A percentile compares a stretch with the other conserved stretches of the same genome.
phyloP scores from a whole-genome alignment of 441 rosid species.

The Hypseocharis bilobata region DNA sequence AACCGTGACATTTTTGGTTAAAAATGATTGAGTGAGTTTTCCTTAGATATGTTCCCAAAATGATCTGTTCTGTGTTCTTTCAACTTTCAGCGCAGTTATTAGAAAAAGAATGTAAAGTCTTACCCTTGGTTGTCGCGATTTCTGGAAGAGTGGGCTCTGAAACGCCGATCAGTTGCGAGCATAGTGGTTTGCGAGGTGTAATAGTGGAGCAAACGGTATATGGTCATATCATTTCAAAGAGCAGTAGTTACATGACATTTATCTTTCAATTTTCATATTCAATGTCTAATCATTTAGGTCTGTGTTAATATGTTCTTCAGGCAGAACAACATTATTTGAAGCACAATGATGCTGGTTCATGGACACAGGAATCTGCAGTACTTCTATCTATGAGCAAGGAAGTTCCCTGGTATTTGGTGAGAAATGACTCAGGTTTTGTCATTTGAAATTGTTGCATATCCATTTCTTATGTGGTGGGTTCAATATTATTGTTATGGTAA shows the following conservation, averaged over 20 bases:
- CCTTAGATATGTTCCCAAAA: neutral
- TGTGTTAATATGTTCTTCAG: constrained; percentile 30
- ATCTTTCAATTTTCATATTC: neutral
- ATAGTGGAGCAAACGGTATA: constrained; percentile 83
- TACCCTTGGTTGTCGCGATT: constrained; percentile 69
- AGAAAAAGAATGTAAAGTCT: constrained; percentile 60
- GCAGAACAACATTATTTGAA: constrained; percentile 86
- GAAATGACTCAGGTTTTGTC: constrained; percentile 17
- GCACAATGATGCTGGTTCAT: constrained; percentile 91
- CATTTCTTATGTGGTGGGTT: constrained; percentile 6
- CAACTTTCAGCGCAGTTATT: constrained; percentile 57
- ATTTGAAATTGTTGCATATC: constrained; percentile 6
- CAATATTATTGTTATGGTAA: neutral
- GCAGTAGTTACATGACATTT: neutral
- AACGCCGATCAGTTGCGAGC: constrained; percentile 67
- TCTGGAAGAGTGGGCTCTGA: constrained; percentile 89
- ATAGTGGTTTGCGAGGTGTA: constrained; percentile 76
- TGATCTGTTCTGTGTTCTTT: constrained; percentile 17
- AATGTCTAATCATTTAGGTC: constrained; percentile 11
- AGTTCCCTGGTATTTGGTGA: constrained; percentile 92
- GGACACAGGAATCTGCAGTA: constrained; percentile 92
- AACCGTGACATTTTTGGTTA: neutral
- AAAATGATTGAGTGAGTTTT: neutral
- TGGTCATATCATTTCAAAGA: constrained; percentile 7
- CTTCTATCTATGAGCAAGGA: constrained; percentile 85